These are phyloP conservation scores for Cutaneotrichosporon sp. DNA, from an alignment of 1,284 basidiomycete species.

Conservation along the genomic window DNA sequence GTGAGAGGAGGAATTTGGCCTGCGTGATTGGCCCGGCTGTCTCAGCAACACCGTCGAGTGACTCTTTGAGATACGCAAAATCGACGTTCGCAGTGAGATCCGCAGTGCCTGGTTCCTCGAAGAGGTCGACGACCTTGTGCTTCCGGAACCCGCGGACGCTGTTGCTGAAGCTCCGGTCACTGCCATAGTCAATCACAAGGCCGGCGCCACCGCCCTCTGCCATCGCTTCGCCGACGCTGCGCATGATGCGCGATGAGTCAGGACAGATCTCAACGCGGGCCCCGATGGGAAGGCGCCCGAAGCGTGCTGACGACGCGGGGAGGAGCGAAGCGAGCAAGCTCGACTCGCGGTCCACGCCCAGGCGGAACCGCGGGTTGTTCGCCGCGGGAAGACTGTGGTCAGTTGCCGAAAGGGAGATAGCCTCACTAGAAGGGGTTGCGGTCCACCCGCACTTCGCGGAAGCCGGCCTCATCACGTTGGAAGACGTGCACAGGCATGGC, in stretches of 20 bases:
- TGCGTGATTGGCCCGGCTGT: constrained; percentile 69
- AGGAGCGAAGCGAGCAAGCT: constrained; percentile 68
- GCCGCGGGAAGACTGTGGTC: constrained; percentile 17
- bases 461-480: constrained; percentile 76
- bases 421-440: constrained; percentile 40
- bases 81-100: constrained; percentile 97
- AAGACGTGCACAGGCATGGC: constrained; percentile 90
- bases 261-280: constrained; percentile 76
- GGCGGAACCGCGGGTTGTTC: constrained; percentile 56
- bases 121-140: constrained; percentile 82
- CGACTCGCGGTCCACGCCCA: constrained; percentile 66
- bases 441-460: constrained; percentile 83
- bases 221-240: constrained; percentile 66
- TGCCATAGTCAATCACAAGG: constrained; percentile 89
- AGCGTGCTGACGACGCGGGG: constrained; percentile 68
- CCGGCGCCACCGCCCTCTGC: constrained; percentile 62
- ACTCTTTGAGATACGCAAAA: constrained; percentile 82
- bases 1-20: constrained; percentile 65
- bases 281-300: constrained; percentile 64
- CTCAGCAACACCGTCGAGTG: constrained; percentile 61
- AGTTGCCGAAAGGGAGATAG: neutral
- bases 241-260: constrained; percentile 66
- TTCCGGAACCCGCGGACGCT: constrained; percentile 86
- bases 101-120: constrained; percentile 78
- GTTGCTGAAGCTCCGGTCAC: constrained; percentile 65